Conservation (phyloP, 768 basidiomycete species). For the Paxillus ammoniavirescens region DNA sequence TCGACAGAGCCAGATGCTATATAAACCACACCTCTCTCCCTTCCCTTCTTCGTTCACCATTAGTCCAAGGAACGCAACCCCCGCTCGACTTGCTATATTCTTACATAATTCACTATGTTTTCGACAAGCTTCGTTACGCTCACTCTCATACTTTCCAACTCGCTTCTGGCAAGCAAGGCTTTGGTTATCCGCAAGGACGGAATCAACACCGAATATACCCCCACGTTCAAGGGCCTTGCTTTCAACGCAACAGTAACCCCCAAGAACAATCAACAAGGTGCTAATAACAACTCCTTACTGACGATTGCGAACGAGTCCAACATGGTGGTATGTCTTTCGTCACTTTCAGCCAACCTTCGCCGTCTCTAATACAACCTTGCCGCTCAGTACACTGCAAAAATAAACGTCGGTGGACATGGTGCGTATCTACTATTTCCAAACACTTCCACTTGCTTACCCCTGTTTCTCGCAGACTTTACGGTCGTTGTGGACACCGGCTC, state of each 20-base stretch:
- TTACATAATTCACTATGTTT: slow-evolving; percentile 14
- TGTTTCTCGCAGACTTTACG: slow-evolving; percentile 21
- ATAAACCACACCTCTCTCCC: neutral
- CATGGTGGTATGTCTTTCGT: slow-evolving; percentile 23
- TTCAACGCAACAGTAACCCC: slow-evolving; percentile 19
- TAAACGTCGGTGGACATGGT: slow-evolving; percentile 30
- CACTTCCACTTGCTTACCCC: neutral
- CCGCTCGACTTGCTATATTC: no score
- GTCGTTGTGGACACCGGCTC: slow-evolving; percentile 29
- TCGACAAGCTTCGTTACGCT: slow-evolving; percentile 6
- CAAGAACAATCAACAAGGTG: slow-evolving; percentile 15
- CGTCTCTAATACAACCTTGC: neutral
- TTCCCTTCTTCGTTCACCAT: neutral
- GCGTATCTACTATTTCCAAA: neutral
- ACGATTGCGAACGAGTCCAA: slow-evolving; percentile 19
- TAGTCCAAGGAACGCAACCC: neutral
- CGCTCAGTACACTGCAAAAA: slow-evolving; percentile 27
- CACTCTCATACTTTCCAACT: slow-evolving; percentile 7
- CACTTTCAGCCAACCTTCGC: neutral
- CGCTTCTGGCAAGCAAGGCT: slow-evolving; percentile 35
- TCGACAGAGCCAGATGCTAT: neutral
- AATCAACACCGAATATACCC: neutral
- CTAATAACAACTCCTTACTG: slow-evolving; percentile 22
- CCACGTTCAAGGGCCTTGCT: slow-evolving; percentile 16
- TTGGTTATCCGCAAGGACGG: slow-evolving; percentile 11